Base-by-base conservation (phyloP, 176 grass and related monocot species). In the Aegilops umbellulata region DNA sequence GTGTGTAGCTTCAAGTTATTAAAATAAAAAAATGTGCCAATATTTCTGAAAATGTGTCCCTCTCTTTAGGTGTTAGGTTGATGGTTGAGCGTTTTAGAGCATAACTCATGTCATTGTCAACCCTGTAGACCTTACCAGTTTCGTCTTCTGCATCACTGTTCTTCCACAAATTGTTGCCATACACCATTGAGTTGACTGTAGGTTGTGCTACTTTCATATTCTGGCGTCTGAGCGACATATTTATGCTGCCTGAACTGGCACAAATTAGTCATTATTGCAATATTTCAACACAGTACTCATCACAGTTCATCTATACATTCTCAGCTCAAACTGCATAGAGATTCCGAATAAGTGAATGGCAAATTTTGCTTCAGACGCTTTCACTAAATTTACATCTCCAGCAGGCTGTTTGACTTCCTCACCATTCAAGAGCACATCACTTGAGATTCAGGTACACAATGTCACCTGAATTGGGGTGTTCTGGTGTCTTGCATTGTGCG, bases 331-430 rank as follows among this genome's bases (percentile, higher is more conserved):
- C 29, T 60, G 13, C 49, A 58, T 51, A 35, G 47, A 60, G 16
- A 27, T 16, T 49, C 25, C 8, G 15, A 74, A 29, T 74, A 49
- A 74, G 42, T 49, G 71, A 74, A 74, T 10, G 24, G 7, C 16
- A 41, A 41, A 23, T 72, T 24, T 42, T 26, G 44, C 26, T 76
- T 30, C 49, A 19, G 41, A 9, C 4, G 16, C 46, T 27, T 80
- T 46, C 7, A 20, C 67, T 57, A 20, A n/a, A 82, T 30, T 36
- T 70, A 14, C 65, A 82, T 71, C 9, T 69, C n/a, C 23, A 26
- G 75, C 78, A 49, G 80, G 55, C 58, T 80, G 65, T 23, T 46
- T 78, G 17, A 30, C 23, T 81, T 74, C 30, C 25, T 10, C n/a
- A 74, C 58, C 55, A 22, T 60, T 61, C 66, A 74, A 30, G 27